A percentile compares a stretch with the other conserved stretches of the same genome.
These are phyloP conservation scores for Ajuga chamaepitys DNA, from an alignment of 257 asterid species.

Conservation along the genomic window DNA sequence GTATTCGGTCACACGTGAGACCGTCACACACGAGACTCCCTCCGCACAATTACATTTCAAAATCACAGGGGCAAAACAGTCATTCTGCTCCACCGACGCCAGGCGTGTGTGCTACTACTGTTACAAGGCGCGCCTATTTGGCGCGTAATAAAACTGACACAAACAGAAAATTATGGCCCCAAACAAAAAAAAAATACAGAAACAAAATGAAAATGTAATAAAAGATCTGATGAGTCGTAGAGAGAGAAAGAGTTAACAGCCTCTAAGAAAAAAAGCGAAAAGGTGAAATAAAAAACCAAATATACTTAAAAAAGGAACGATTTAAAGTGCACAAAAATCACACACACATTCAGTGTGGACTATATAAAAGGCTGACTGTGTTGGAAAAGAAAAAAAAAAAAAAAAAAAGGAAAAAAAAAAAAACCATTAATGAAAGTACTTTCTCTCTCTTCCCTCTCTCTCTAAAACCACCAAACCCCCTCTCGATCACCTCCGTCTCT, in stretches of 20 bases:
- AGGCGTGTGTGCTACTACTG: background rate
- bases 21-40: too few species aligned
- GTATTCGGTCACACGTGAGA: too few species aligned
- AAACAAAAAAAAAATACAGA: background rate
- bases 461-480: slow-evolving; percentile 45
- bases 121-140: slow-evolving; percentile 23
- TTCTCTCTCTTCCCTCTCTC: slow-evolving; percentile 22
- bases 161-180: background rate
- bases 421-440: slow-evolving; percentile 11
- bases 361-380: slow-evolving; percentile 15
- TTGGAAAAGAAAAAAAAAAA: slow-evolving; percentile 10
- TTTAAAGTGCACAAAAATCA: slow-evolving; percentile 19
- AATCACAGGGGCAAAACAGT: slow-evolving; percentile 6
- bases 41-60: too few species aligned
- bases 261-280: background rate
- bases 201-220: background rate
- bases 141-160: slow-evolving; percentile 29
- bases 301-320: background rate
- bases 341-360: slow-evolving; percentile 17
- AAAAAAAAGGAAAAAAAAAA: slow-evolving; percentile 1
- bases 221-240: background rate
- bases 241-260: background rate
- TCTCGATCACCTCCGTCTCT: slow-evolving; percentile 30
- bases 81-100: slow-evolving; percentile 13
- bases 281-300: background rate